These are phyloP conservation scores for Erigeron canadensis DNA, from an alignment of 129 eudicot species.

Conservation along the genomic window DNA sequence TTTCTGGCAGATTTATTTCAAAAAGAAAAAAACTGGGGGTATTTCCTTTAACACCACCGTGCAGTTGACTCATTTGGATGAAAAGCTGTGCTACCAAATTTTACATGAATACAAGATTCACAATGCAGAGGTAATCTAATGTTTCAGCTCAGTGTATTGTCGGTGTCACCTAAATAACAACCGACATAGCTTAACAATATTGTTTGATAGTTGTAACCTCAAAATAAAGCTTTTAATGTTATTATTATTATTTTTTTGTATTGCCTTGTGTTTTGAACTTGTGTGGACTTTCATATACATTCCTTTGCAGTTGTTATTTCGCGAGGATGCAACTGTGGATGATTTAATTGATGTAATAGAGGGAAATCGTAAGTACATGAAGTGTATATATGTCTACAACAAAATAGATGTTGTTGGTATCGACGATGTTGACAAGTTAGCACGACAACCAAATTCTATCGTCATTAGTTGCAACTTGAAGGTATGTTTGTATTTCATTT, in stretches of 20 bases:
- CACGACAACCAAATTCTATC: slow-evolving; percentile 90
- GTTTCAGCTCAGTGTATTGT: slow-evolving; percentile 12
- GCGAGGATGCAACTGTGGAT: slow-evolving; percentile 99
- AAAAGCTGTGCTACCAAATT: slow-evolving; percentile 97
- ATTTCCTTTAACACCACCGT: slow-evolving; percentile 94
- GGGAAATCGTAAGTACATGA: slow-evolving; percentile 98
- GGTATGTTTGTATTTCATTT: slow-evolving; percentile 39
- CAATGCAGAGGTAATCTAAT: slow-evolving; percentile 85
- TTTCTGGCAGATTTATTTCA: slow-evolving; percentile 80
- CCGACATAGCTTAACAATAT: not conserved
- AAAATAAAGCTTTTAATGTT: not conserved
- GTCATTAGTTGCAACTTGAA: slow-evolving; percentile 95
- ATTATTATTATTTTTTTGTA: not conserved
- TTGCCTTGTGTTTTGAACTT: not conserved
- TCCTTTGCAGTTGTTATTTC: slow-evolving; percentile 66
- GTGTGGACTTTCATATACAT: not conserved
- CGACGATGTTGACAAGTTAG: slow-evolving; percentile 94
- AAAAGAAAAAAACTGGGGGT: slow-evolving; percentile 98
- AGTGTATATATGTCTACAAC: slow-evolving; percentile 96
- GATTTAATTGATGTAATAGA: slow-evolving; percentile 98
- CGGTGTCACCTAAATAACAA: slow-evolving; percentile 7
- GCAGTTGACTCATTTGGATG: slow-evolving; percentile 89
- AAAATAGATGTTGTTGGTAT: slow-evolving; percentile 99
- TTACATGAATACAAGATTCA: slow-evolving; percentile 97
- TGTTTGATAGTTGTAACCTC: not conserved